Evolutionary conservation across 2,329 filamentous ascomycete genomes (phyloP).

Genomic region (Arthrobotrys musiformis): DNA sequence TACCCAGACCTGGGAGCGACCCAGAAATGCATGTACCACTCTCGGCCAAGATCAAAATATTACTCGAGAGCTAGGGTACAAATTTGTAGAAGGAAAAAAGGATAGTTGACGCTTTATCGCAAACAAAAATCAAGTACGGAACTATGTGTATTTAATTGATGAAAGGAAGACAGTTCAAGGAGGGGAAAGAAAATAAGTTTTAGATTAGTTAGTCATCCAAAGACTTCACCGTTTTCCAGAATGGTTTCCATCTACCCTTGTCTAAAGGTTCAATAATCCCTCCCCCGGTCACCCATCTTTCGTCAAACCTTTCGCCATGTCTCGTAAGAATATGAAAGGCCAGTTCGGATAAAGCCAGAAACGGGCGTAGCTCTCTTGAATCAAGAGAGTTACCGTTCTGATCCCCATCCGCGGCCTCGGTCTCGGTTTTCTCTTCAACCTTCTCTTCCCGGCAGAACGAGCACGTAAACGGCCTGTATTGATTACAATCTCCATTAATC

Average conservation of each 20-base stretch:
- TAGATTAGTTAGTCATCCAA: not conserved
- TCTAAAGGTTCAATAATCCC: not conserved
- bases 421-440: not conserved
- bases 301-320: slow-evolving; percentile 8
- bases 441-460: slow-evolving; percentile 4
- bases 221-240: not conserved
- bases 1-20: too few species aligned
- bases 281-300: not conserved
- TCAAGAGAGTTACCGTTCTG: too few species aligned
- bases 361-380: not conserved
- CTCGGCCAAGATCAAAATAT: too few species aligned
- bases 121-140: too few species aligned
- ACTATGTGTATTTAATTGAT: too few species aligned
- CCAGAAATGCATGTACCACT: too few species aligned
- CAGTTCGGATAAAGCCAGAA: not conserved
- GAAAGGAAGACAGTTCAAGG: too few species aligned
- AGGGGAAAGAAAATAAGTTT: not conserved
- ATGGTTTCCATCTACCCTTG: not conserved
- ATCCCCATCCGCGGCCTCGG: too few species aligned
- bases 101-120: too few species aligned
- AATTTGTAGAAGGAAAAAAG: too few species aligned
- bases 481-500: too few species aligned
- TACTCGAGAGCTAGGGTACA: too few species aligned
- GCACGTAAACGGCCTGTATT: not conserved
- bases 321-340: slow-evolving; percentile 1